Conservation (phyloP, 805 yeast species). For the Candida broadrunensis region DNA sequence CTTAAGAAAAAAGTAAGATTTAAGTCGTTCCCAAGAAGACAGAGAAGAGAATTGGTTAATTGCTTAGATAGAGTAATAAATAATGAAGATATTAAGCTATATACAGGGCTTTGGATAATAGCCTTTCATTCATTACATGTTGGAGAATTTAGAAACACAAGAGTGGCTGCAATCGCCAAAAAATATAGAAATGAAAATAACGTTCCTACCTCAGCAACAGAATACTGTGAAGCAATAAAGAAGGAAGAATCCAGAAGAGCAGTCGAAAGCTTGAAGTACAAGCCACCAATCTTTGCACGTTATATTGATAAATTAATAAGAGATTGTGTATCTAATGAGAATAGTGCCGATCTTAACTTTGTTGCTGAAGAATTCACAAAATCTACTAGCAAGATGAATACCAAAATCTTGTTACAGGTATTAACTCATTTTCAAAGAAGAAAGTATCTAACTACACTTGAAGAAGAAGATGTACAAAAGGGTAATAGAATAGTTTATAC, state of each 20-base stretch:
- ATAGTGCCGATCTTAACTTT: not conserved
- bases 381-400: not conserved
- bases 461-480: not conserved
- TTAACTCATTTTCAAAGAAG: constrained; percentile 8
- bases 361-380: constrained; percentile 1
- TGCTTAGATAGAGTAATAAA: constrained; percentile 8
- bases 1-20: constrained; percentile 3
- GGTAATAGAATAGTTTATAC: constrained; percentile 2
- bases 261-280: not conserved
- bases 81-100: constrained; percentile 7
- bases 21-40: constrained; percentile 6
- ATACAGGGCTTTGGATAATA: constrained; percentile 4
- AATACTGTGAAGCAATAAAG: constrained; percentile 6
- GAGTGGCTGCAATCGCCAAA: constrained; percentile 4
- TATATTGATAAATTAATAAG: constrained; percentile 7
- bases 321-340: not conserved
- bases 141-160: constrained; percentile 7
- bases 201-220: constrained; percentile 6
- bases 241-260: constrained; percentile 1
- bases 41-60: constrained; percentile 3
- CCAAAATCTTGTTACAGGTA: constrained; percentile 7
- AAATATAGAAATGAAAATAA: constrained; percentile 7
- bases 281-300: constrained; percentile 8
- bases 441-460: not conserved
- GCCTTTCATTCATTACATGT: constrained; percentile 11